Evolutionary conservation across 495 filamentous ascomycete genomes (phyloP), one percentile per base, ranked within the genome.

Genomic region (Amniculicola lignicola): DNA sequence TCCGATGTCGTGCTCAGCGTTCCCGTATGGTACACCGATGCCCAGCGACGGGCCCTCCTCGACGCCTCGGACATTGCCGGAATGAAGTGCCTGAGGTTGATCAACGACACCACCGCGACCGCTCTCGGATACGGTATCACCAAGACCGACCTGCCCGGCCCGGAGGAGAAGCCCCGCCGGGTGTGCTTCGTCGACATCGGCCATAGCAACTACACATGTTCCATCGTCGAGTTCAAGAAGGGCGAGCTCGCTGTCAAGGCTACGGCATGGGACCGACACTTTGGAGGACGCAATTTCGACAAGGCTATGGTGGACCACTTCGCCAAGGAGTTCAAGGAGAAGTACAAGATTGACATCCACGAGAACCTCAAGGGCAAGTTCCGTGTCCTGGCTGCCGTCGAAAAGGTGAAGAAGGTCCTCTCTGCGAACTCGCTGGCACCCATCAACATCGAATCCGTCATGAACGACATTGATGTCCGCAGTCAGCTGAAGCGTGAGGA

Each of bases 381-480:
- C 54, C 88, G 93, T 67, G 87, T 95, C 64, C 75, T 86, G 12
- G 84, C 89, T 48, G 91, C 87, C 40, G 87, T 89, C 43, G 93
- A 99, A 80, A 97, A 96, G 82, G 70, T 95, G 67, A 99, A 99
- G 89, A 97, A 97, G 82, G 85, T 99, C 48, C 80, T 99, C 51
- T 97, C 94, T 12, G 93, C 93, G 64, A 97, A 97, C 72, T 84
- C 90, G 43, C 80, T 84, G 61, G 93, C 91, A 2, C 94, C 93
- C n/a, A 63, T 99, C 67, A 96, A 88, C 77, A 95, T 99, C 65
- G 93, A 99, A 79, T 96, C 93, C 16, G 78, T 97, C 57, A 97
- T 99, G 93, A 92, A 97, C 69, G 93, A 99, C 68, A 75, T 92
- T 28, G 93, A 99, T 71, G 94, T 96, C 19, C 82, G 81, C 18